Percentiles rank a stretch among this genome's conserved stretches.
Evolutionary conservation across 2,329 filamentous ascomycete species (phyloP).

Genomic region (Coniochaeta prunicola): DNA sequence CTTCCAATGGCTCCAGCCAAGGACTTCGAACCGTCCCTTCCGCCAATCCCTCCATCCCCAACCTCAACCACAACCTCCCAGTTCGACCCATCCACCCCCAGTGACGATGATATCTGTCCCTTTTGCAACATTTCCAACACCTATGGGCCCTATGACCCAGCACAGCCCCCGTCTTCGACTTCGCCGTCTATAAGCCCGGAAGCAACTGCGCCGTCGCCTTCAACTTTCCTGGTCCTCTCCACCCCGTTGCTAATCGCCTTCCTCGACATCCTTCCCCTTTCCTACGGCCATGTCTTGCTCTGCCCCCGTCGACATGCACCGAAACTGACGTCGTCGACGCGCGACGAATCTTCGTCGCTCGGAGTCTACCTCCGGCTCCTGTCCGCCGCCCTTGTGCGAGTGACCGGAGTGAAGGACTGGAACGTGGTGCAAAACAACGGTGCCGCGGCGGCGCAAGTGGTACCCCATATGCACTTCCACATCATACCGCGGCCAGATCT

Average conservation of each 20-base stretch:
- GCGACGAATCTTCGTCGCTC: slow-evolving; percentile 58
- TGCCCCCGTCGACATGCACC: slow-evolving; percentile 70
- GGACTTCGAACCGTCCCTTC: not conserved
- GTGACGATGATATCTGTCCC: slow-evolving; percentile 36
- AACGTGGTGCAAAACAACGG: slow-evolving; percentile 98
- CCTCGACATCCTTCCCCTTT: slow-evolving; percentile 86
- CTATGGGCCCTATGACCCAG: slow-evolving; percentile 40
- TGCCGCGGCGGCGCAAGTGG: slow-evolving; percentile 80
- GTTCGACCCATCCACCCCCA: slow-evolving; percentile 8
- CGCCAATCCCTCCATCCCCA: not conserved
- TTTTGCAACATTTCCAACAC: slow-evolving; percentile 53
- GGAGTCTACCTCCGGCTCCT: slow-evolving; percentile 64
- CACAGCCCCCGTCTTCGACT: slow-evolving; percentile 30
- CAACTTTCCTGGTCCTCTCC: slow-evolving; percentile 64
- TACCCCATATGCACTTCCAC: slow-evolving; percentile 92
- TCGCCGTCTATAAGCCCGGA: slow-evolving; percentile 24
- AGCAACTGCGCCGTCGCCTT: slow-evolving; percentile 28
- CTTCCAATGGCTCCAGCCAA: not conserved
- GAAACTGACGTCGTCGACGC: slow-evolving; percentile 66
- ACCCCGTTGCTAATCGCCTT: slow-evolving; percentile 77
- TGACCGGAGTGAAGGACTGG: slow-evolving; percentile 74
- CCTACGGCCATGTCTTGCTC: slow-evolving; percentile 74
- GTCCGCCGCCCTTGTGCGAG: slow-evolving; percentile 60
- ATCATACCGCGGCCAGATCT: slow-evolving; percentile 78
- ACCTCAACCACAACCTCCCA: slow-evolving; percentile 6